phyloP scores from a whole-genome alignment of 2,329 filamentous ascomycete genomes.

The Geoglossum cookeanum region DNA sequence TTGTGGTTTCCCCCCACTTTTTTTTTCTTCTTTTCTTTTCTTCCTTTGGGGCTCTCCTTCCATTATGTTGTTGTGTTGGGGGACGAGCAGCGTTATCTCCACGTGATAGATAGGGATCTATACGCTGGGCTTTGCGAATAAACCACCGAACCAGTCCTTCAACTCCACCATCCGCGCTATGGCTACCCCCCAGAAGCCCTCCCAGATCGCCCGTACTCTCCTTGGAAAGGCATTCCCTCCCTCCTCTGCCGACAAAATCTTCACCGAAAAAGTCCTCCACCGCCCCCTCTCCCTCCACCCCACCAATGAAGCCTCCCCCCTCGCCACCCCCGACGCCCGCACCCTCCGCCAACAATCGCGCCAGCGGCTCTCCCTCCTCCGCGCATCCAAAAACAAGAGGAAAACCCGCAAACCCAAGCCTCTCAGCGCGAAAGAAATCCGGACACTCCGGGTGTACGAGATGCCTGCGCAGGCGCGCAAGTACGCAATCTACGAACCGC shows the following conservation, averaged over 20 bases:
- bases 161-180: background rate
- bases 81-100: too few relatives aligned
- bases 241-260: conserved; percentile 49
- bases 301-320: conserved; percentile 26
- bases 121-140: too few relatives aligned
- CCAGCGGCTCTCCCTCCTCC: conserved; percentile 28
- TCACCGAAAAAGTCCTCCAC: conserved; percentile 63
- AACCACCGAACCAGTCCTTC: too few relatives aligned
- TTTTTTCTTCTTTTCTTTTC: background rate
- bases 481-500: conserved; percentile 57
- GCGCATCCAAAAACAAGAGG: conserved; percentile 13
- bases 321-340: conserved; percentile 29
- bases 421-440: conserved; percentile 62
- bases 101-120: too few relatives aligned
- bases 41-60: background rate
- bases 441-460: conserved; percentile 51
- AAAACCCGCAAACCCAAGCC: conserved; percentile 39
- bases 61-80: too few relatives aligned
- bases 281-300: conserved; percentile 64
- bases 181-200: background rate
- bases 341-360: conserved; percentile 33
- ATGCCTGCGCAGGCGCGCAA: conserved; percentile 49
- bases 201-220: conserved; percentile 38
- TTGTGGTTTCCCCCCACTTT: background rate
- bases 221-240: conserved; percentile 65